Base-by-base conservation (phyloP, 352 stramenopile genomes). In the Globisporangium megalacanthum region DNA sequence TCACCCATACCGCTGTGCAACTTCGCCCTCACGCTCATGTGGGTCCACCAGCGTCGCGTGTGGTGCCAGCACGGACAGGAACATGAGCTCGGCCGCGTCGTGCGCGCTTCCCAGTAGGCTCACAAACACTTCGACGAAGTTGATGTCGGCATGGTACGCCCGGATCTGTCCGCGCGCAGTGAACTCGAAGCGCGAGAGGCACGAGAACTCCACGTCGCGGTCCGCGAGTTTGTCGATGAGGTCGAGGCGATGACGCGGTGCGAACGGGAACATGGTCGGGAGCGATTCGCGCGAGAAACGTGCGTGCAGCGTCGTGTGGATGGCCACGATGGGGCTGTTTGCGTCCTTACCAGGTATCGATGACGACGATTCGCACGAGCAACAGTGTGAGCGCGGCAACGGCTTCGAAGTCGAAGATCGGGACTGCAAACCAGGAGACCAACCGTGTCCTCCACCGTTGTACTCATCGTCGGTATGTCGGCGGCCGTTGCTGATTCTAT, bases 141-240 rank as follows among this genome's bases (percentile, higher is more conserved):
- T 53, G 6, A 66, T 54, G 13, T 68, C 49, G 2, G 60, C 53
- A 19, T 31, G 45, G 31, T 69, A 57, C 10, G 48, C 33, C 0
- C 31, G 55, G 49, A 70, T 65, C 22, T 50, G 55, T 5, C 55
- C 62, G 10, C 61, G 54, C 1, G 20, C 45, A 8, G 62, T 52
- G 31, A 69, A 74, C 15, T 66, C 36, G 57, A 71, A 62, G 1
- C 53, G 49, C 19, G 60, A 59, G 15, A 58, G 44, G n/a, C 49
- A 55, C 5, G 52, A 22, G 48, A 67, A 68, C 0, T 39, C 54
- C 35, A 72, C 17, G 1, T 61, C 51, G 22, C 44, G 31, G 5
- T 54, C 58, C 0, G 66, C 53, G 8, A 69, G 13, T n/a, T 52
- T 56, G 19, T 55, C 45, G 11, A 69, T 37, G 3, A 74, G 49